These are phyloP conservation scores for Amniculicola lignicola DNA, from an alignment of 495 filamentous ascomycete species.

Conservation along the genomic window DNA sequence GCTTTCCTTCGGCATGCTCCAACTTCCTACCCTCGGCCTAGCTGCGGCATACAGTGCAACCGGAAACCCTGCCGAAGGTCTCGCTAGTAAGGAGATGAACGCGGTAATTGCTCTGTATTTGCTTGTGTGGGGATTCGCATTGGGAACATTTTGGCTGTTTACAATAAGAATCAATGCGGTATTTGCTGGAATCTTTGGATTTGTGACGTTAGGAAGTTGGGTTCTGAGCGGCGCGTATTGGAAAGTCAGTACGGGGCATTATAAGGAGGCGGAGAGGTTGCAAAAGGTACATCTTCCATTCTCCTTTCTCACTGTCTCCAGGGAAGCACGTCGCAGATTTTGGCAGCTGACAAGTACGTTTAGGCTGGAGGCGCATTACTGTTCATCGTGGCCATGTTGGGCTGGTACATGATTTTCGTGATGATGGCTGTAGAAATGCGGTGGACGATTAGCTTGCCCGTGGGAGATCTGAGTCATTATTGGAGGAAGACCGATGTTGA, in stretches of 20 bases:
- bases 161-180: conserved; percentile 54
- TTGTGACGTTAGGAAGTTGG: conserved; percentile 50
- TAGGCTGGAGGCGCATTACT: conserved; percentile 35
- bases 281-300: conserved; percentile 46
- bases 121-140: conserved; percentile 55
- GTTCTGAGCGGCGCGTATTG: conserved; percentile 52
- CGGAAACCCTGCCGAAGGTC: conserved; percentile 45
- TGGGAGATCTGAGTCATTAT: conserved; percentile 53
- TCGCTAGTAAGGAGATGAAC: conserved; percentile 48
- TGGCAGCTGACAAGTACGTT: not conserved
- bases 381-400: conserved; percentile 51
- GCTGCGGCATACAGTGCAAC: conserved; percentile 47
- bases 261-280: conserved; percentile 43
- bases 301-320: too few species aligned
- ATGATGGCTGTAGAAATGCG: conserved; percentile 55
- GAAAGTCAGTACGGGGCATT: conserved; percentile 48
- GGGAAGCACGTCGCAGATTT: too few species aligned
- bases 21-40: conserved; percentile 52
- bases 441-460: conserved; percentile 51
- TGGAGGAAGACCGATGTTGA: conserved; percentile 51
- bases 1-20: conserved; percentile 53
- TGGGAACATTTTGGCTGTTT: conserved; percentile 57
- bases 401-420: conserved; percentile 55
- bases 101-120: conserved; percentile 50
- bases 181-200: conserved; percentile 53